phyloP scores from a whole-genome alignment of 371 early-diverging fungal species.

The Zopfochytrium polystomum region DNA sequence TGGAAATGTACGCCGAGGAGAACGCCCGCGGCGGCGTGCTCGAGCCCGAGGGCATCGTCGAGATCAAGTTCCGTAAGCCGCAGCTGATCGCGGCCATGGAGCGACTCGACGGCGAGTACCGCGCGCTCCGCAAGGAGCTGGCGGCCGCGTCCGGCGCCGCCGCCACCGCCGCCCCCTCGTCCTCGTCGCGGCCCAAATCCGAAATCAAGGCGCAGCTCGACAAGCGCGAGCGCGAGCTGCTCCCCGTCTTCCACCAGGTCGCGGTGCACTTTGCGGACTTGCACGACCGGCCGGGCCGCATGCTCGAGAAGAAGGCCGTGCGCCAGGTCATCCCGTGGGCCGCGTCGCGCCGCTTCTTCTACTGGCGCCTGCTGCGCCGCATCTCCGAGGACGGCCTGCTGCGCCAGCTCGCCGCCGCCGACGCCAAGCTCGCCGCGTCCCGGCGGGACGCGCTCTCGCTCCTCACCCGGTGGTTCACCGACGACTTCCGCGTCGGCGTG shows the following conservation, averaged over 20 bases:
- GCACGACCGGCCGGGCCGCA: conserved; percentile 95
- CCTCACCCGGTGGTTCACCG: conserved; percentile 39
- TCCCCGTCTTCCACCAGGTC: conserved; percentile 89
- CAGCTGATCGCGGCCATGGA: conserved; percentile 87
- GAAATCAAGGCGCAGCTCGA: conserved; percentile 69
- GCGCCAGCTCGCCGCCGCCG: conserved; percentile 25
- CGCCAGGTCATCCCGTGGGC: conserved; percentile 78
- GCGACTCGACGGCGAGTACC: conserved; percentile 78
- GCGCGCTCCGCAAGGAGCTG: conserved; percentile 64
- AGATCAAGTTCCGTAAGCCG: conserved; percentile 96
- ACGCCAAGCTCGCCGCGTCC: conserved; percentile 13
- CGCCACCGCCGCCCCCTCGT: conserved; percentile 29
- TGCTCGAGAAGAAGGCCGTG: conserved; percentile 91
- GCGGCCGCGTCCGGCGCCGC: conserved; percentile 53
- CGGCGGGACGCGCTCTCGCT: conserved; percentile 24
- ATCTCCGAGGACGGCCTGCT: conserved; percentile 45
- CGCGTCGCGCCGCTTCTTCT: conserved; percentile 82
- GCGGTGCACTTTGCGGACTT: conserved; percentile 97
- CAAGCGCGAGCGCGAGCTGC: conserved; percentile 76
- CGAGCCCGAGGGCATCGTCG: conserved; percentile 98
- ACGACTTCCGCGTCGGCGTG: conserved; percentile 25
- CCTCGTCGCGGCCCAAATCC: conserved; percentile 35
- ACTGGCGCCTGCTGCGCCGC: conserved; percentile 86
- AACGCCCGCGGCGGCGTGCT: conserved; percentile 92
- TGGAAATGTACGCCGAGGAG: conserved; percentile 97